phyloP scores from a whole-genome alignment of 164 flowering plant genomes.

The Brasenia schreberi region DNA sequence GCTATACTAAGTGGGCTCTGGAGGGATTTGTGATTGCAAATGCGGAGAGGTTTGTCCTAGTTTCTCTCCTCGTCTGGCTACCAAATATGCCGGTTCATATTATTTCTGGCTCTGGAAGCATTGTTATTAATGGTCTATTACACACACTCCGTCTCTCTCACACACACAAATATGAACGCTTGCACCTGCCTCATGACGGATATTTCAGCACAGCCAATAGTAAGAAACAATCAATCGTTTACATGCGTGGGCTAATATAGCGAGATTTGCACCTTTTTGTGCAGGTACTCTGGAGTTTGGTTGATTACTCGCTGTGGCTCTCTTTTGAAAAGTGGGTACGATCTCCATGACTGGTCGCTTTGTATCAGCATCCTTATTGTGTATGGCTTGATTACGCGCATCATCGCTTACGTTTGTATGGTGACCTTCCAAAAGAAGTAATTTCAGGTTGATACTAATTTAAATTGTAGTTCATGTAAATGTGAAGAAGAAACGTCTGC shows the following conservation, averaged over 20 bases:
- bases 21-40: conserved; percentile 89
- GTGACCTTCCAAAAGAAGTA: conserved; percentile 54
- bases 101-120: neutral
- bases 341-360: conserved; percentile 49
- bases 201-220: neutral
- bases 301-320: conserved; percentile 80
- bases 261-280: neutral
- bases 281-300: conserved; percentile 95
- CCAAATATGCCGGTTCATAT: neutral
- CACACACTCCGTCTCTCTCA: neutral
- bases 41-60: conserved; percentile 56
- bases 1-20: conserved; percentile 87
- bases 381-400: conserved; percentile 42
- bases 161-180: neutral
- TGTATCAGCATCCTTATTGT: conserved; percentile 46
- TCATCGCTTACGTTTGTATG: conserved; percentile 57
- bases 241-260: neutral
- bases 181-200: neutral
- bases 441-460: conserved; percentile 5
- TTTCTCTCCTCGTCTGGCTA: neutral
- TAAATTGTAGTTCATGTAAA: neutral
- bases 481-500: neutral
- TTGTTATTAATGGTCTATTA: neutral
- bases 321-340: conserved; percentile 40
- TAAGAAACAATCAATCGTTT: neutral